A percentile compares a stretch with the other conserved stretches of the same genome.
Evolutionary conservation across 768 basidiomycete species (phyloP).

Genomic region (Suillus americanus): DNA sequence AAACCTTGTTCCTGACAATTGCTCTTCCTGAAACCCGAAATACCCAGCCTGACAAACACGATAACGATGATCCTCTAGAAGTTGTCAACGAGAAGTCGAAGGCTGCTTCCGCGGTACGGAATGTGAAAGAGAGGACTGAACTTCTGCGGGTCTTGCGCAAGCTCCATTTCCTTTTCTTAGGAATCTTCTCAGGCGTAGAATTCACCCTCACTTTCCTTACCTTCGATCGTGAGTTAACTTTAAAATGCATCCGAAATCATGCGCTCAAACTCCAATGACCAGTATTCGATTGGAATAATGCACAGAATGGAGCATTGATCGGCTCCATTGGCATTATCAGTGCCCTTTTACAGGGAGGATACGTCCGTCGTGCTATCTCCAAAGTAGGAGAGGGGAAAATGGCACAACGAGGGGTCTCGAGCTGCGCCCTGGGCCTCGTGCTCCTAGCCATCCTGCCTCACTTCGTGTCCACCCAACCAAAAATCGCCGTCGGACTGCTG

Average conservation of each 20-base stretch:
- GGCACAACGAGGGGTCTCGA: slow-evolving; percentile 76
- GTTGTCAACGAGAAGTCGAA: slow-evolving; percentile 19
- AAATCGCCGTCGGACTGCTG: slow-evolving; percentile 51
- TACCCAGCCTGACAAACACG: slow-evolving; percentile 24
- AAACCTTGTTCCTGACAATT: slow-evolving; percentile 75
- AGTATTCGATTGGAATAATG: slow-evolving; percentile 91
- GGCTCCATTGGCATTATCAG: slow-evolving; percentile 88
- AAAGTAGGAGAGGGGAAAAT: slow-evolving; percentile 79
- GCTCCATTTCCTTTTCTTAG: slow-evolving; percentile 83
- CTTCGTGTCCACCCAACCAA: slow-evolving; percentile 41
- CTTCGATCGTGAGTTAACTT: slow-evolving; percentile 66
- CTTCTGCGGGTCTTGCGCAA: slow-evolving; percentile 59
- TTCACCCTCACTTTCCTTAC: slow-evolving; percentile 96
- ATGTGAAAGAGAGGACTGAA: slow-evolving; percentile 49
- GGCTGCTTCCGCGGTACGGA: slow-evolving; percentile 12
- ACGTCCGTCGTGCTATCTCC: slow-evolving; percentile 80
- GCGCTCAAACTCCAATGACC: slow-evolving; percentile 10
- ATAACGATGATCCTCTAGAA: slow-evolving; percentile 21
- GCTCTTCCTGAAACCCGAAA: slow-evolving; percentile 87
- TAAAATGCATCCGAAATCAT: neutral
- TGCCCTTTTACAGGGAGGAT: slow-evolving; percentile 89
- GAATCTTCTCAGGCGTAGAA: slow-evolving; percentile 92
- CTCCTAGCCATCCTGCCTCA: slow-evolving; percentile 73
- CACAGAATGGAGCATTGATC: slow-evolving; percentile 83
- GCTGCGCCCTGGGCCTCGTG: slow-evolving; percentile 69